Percentiles rank a stretch among this genome's conserved stretches.
phyloP scores from a whole-genome alignment of 208 protist species.

The Crithidia sp. region DNA sequence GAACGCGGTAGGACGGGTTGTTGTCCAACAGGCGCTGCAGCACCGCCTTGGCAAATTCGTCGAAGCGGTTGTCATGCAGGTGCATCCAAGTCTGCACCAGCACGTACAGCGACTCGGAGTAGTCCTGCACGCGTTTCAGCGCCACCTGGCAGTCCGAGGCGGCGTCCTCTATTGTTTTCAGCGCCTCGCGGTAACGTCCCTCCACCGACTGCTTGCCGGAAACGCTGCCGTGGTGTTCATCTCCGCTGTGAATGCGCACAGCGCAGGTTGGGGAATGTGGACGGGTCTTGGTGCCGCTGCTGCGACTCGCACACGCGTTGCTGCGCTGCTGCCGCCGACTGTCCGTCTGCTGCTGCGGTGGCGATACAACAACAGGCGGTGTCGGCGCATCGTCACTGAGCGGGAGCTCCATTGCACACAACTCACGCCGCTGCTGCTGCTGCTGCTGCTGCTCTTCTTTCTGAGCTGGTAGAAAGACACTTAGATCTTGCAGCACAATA shows the following conservation, averaged over 20 bases:
- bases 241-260: not conserved
- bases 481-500: not conserved
- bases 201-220: slow-evolving; percentile 7
- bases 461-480: not conserved
- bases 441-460: not conserved
- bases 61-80: slow-evolving; percentile 21
- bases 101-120: slow-evolving; percentile 3
- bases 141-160: slow-evolving; percentile 13
- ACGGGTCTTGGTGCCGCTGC: not conserved
- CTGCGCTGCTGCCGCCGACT: too few relatives aligned
- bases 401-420: not conserved
- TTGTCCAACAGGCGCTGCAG: slow-evolving; percentile 18
- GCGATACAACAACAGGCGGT: too few relatives aligned
- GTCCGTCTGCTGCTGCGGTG: too few relatives aligned
- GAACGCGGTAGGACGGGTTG: slow-evolving; percentile 7
- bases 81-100: slow-evolving; percentile 36
- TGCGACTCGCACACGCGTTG: too few relatives aligned
- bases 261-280: not conserved
- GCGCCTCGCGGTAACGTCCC: slow-evolving; percentile 8
- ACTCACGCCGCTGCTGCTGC: not conserved
- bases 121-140: slow-evolving; percentile 13
- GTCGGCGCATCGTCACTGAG: not conserved
- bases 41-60: slow-evolving; percentile 23
- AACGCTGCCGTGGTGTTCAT: not conserved
- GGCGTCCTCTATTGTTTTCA: slow-evolving; percentile 10